Evolutionary conservation across 2,329 filamentous ascomycete species (phyloP).

Genomic region (Celoporthe dispersa): DNA sequence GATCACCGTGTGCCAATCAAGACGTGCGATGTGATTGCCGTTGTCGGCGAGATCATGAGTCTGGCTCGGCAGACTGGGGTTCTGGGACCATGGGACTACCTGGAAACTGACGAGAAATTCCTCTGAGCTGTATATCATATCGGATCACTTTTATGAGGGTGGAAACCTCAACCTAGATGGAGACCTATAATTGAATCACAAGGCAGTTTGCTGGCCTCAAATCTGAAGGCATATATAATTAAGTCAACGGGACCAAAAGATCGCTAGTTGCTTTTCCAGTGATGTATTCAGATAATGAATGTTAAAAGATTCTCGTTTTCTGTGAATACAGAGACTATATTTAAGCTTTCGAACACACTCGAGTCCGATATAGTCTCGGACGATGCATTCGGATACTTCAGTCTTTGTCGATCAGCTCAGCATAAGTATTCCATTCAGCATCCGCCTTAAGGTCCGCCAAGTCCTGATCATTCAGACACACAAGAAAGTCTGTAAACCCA

Average conservation of each 20-base stretch:
- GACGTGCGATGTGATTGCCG: not conserved
- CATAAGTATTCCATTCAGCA: conserved; percentile 1
- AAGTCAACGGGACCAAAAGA: not conserved
- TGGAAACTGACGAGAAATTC: not conserved
- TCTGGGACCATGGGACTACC: not conserved
- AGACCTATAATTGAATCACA: not conserved
- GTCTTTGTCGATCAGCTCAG: not conserved
- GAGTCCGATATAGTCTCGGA: too few species aligned
- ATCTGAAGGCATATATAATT: not conserved
- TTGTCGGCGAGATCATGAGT: not conserved
- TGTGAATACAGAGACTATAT: too few species aligned
- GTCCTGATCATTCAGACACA: conserved; percentile 2
- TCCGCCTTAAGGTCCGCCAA: not conserved
- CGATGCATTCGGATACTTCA: not conserved
- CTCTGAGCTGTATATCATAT: not conserved
- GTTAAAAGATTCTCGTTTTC: too few species aligned
- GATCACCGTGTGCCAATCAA: conserved; percentile 4
- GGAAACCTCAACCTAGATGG: not conserved
- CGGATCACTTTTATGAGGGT: not conserved
- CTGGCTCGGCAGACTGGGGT: not conserved
- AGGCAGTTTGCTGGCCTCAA: not conserved
- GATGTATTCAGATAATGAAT: too few species aligned
- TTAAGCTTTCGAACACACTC: too few species aligned
- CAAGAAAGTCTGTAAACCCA: not conserved
- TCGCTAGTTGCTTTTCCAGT: too few species aligned